Evolutionary conservation across 2,329 filamentous ascomycete genomes (phyloP).

Genomic region (Penicillium verrucosum): DNA sequence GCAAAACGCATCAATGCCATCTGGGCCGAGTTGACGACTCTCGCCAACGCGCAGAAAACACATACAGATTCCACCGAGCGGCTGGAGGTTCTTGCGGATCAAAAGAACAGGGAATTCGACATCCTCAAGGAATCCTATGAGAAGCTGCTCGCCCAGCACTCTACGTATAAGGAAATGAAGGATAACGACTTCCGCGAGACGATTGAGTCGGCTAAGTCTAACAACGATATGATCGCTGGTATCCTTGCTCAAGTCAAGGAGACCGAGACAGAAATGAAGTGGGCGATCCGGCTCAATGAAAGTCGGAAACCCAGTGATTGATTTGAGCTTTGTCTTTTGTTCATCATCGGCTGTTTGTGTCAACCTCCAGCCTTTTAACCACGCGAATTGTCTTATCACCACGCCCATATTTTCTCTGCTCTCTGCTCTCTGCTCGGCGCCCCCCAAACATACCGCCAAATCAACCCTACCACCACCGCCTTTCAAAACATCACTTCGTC

Average conservation of each 20-base stretch:
- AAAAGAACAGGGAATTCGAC: slow-evolving; percentile 46
- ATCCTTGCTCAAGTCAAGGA: slow-evolving; percentile 42
- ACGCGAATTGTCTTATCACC: not conserved
- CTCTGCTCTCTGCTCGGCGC: not conserved
- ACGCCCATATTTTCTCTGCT: too few relatives aligned
- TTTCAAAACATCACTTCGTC: not conserved
- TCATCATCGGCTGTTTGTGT: not conserved
- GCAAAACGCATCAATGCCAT: slow-evolving; percentile 39
- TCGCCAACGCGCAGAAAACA: slow-evolving; percentile 37
- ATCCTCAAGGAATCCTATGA: slow-evolving; percentile 40
- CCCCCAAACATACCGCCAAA: not conserved
- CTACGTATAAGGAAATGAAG: slow-evolving; percentile 42
- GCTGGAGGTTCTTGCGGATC: slow-evolving; percentile 46
- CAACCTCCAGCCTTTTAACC: not conserved
- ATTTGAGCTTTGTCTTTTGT: slow-evolving; percentile 1
- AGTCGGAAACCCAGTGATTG: slow-evolving; percentile 24
- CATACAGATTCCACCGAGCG: slow-evolving; percentile 38
- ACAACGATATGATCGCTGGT: slow-evolving; percentile 34
- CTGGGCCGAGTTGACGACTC: slow-evolving; percentile 32
- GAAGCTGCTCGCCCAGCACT: slow-evolving; percentile 39
- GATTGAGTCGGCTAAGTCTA: slow-evolving; percentile 30
- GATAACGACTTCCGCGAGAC: slow-evolving; percentile 39
- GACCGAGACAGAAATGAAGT: slow-evolving; percentile 47
- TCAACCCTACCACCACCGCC: not conserved
- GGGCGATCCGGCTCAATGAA: slow-evolving; percentile 45